Base-by-base conservation (phyloP, 2,329 filamentous ascomycete genomes). In the Aspergillus transmontanensis region DNA sequence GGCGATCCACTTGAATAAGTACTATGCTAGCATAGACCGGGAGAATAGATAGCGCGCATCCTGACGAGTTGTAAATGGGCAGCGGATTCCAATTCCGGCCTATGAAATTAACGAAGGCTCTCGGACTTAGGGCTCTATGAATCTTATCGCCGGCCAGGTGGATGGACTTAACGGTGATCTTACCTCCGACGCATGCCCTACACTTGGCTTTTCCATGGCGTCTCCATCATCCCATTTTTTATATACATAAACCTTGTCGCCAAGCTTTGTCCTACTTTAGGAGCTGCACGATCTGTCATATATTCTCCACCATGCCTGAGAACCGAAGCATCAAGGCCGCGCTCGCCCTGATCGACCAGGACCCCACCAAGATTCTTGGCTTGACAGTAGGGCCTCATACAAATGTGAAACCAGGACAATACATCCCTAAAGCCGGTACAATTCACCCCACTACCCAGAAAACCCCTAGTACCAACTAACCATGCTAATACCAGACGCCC, bases 401-500 rank as follows among this genome's bases (percentile, higher is more conserved):
- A 4, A 23, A 54, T 34, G 30, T 54, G 11, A 54, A 36, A 36
- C 30, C 51, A 16, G 51, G 51, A 2, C 51, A 54, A 36, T 54
- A 54, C 4, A 54, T 54, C 30, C 51, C 51, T 2, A 54, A 10
- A 23, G 51, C 51, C 4, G 51, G 51, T 54, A 54, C 5, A 21
- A 21, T 3, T 21, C 6, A 12, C 11, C 11, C 4, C 7, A 10
- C 12, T 14, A 12, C 4, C 10, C 10, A 16, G 9, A 6, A 6
- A 36, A 21, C 1, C 30, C 5, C 21, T 54, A 6, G 4, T 32
- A 12, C 7, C 2, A 23, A 23, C 51, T 36, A 23, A 54, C n/a
- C 4, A 23, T 12, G 11, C 4, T n/a, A 10, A 46, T 30, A 34
- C 57, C 73, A 68, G 9, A 50, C 7, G 67, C 70, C 12, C 71